These are phyloP conservation scores for Alnus rubra DNA, from an alignment of 306 rosid species.

Conservation along the genomic window DNA sequence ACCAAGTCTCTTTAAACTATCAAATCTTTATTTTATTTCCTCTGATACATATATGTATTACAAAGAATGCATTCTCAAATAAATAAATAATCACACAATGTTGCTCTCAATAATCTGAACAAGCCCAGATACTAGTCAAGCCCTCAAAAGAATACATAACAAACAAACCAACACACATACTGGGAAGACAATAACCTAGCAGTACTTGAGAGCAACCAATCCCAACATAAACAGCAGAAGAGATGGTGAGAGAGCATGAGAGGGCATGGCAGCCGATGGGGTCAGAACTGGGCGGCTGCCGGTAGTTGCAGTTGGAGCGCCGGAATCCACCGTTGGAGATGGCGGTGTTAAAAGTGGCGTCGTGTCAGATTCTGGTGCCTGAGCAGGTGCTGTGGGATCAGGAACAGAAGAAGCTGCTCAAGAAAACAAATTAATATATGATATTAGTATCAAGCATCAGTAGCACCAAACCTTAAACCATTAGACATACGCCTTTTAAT, in stretches of 20 bases:
- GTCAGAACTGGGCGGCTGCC: conserved; percentile 60
- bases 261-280: conserved; percentile 55
- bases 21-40: conserved; percentile 27
- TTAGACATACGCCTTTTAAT: neutral
- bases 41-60: conserved; percentile 8
- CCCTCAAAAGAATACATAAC: no score
- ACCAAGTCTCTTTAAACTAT: neutral
- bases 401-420: conserved; percentile 53
- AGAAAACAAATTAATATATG: conserved; percentile 6
- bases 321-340: conserved; percentile 47
- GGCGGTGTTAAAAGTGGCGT: conserved; percentile 35
- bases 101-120: conserved; percentile 16
- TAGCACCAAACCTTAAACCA: conserved; percentile 6
- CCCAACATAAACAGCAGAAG: conserved; percentile 46
- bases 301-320: conserved; percentile 45
- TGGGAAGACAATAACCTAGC: conserved; percentile 25
- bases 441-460: conserved; percentile 14
- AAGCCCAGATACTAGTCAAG: no score
- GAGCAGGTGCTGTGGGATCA: conserved; percentile 49
- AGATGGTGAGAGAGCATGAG: conserved; percentile 39
- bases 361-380: conserved; percentile 55
- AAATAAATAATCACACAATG: conserved; percentile 21
- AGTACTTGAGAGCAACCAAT: conserved; percentile 38
- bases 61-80: conserved; percentile 13
- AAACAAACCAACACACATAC: no score